These are phyloP conservation scores for Fonsecaea erecta DNA, from an alignment of 2,329 filamentous ascomycete species.

Conservation along the genomic window DNA sequence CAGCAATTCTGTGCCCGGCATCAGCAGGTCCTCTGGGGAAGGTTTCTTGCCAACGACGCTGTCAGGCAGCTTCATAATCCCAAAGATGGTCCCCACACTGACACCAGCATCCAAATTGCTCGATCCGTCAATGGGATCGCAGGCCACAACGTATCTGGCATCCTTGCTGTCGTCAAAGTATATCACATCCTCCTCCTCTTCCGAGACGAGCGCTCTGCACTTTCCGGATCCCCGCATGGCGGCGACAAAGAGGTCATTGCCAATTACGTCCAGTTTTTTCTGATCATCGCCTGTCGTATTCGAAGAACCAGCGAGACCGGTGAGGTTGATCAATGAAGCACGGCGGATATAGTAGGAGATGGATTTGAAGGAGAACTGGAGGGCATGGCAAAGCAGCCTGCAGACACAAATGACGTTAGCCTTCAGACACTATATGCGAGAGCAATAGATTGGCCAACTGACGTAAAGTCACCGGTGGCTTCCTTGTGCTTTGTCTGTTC, in stretches of 20 bases:
- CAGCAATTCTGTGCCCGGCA: conserved; percentile 86
- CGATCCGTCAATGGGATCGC: conserved; percentile 96
- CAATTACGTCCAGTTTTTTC: conserved; percentile 99
- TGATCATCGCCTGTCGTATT: conserved; percentile 98
- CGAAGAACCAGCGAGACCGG: conserved; percentile 88
- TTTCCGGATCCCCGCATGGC: conserved; percentile 93
- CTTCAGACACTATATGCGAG: not conserved
- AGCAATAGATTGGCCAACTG: conserved; percentile 46
- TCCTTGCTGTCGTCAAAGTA: conserved; percentile 75
- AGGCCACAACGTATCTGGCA: conserved; percentile 90
- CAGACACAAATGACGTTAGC: conserved; percentile 16
- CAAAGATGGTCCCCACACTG: conserved; percentile 90
- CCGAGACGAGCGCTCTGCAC: conserved; percentile 90
- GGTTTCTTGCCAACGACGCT: conserved; percentile 64
- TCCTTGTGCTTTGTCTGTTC: conserved; percentile 92
- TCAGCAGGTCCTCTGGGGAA: conserved; percentile 72
- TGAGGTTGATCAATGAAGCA: conserved; percentile 92
- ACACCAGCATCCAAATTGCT: conserved; percentile 98
- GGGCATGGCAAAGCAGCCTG: conserved; percentile 92
- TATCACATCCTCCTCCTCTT: conserved; percentile 94
- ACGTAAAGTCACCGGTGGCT: conserved; percentile 99
- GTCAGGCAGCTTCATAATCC: conserved; percentile 85
- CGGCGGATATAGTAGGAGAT: conserved; percentile 99
- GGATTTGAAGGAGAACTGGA: conserved; percentile 99
- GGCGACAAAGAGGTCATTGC: conserved; percentile 95